These are phyloP conservation scores for Dalbergia cultrata DNA, from an alignment of 306 rosid genomes.

Conservation along the genomic window DNA sequence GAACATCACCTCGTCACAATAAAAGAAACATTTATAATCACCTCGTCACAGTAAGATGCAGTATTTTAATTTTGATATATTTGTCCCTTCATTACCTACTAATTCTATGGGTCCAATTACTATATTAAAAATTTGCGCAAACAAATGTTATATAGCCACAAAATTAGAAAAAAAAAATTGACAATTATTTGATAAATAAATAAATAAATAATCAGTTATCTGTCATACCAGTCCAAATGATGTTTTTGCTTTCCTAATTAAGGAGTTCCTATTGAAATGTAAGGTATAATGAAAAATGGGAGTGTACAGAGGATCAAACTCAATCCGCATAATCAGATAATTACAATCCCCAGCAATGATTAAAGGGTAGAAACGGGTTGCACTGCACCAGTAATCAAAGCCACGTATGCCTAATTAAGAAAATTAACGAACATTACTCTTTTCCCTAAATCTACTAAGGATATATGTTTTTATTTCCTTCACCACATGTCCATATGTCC, in stretches of 20 bases:
- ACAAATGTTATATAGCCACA: no score
- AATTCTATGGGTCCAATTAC: not conserved
- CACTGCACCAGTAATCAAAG: not conserved
- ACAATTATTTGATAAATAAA: not conserved
- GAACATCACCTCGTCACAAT: not conserved
- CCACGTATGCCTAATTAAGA: not conserved
- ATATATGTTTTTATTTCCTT: slow-evolving; percentile 25
- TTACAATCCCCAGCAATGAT: not conserved
- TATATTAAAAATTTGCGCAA: no score
- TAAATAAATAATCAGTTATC: not conserved
- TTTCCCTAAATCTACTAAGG: not conserved
- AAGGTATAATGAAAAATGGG: not conserved
- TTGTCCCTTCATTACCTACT: not conserved
- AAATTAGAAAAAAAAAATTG: not conserved
- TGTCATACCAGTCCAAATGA: not conserved
- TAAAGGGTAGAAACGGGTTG: not conserved
- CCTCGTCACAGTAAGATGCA: not conserved
- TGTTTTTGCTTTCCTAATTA: not conserved
- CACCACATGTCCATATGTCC: slow-evolving; percentile 34
- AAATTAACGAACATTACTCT: not conserved
- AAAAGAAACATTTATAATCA: not conserved
- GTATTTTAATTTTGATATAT: not conserved
- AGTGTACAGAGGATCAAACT: not conserved
- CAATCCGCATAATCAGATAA: not conserved
- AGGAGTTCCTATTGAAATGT: not conserved